Conservation (phyloP, 768 basidiomycete species). For the Boletellus emodensis region DNA sequence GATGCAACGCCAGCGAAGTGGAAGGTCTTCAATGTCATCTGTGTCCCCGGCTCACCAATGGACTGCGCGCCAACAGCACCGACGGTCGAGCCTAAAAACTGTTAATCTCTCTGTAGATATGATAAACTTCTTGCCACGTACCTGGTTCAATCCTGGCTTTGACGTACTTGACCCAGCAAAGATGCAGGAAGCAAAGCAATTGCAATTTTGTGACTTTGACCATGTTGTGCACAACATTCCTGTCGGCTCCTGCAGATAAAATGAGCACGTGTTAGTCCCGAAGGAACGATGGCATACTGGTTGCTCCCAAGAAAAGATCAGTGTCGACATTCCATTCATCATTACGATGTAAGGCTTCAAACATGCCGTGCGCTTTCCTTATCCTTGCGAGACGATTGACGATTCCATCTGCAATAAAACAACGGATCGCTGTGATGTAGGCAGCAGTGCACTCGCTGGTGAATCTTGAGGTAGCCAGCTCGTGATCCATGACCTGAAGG, state of each 20-base stretch:
- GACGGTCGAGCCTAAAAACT: constrained; percentile 78
- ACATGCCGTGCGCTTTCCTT: constrained; percentile 75
- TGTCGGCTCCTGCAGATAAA: constrained; percentile 50
- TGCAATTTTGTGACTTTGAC: constrained; percentile 85
- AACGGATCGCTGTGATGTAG: constrained; percentile 64
- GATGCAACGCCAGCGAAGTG: constrained; percentile 99
- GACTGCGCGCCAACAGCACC: constrained; percentile 99
- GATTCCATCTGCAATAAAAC: constrained; percentile 67
- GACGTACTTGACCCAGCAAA: constrained; percentile 89
- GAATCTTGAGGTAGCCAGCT: constrained; percentile 56
- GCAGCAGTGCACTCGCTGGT: constrained; percentile 66
- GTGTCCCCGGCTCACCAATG: constrained; percentile 98
- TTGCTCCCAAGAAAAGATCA: constrained; percentile 72
- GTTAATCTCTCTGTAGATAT: background rate
- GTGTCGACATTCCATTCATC: constrained; percentile 76
- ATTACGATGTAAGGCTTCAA: constrained; percentile 69
- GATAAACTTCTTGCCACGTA: constrained; percentile 22
- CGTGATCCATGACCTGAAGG: constrained; percentile 61
- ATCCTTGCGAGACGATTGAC: constrained; percentile 61
- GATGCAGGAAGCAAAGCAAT: constrained; percentile 72
- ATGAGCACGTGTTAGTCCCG: background rate
- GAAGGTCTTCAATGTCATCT: constrained; percentile 99
- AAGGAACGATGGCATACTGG: constrained; percentile 42
- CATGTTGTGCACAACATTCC: constrained; percentile 81
- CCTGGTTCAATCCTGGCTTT: constrained; percentile 97